A percentile compares a stretch with the other conserved stretches of the same genome.
Conservation (phyloP, 78 protist species). For the Anaeramoeba flamelloides region DNA sequence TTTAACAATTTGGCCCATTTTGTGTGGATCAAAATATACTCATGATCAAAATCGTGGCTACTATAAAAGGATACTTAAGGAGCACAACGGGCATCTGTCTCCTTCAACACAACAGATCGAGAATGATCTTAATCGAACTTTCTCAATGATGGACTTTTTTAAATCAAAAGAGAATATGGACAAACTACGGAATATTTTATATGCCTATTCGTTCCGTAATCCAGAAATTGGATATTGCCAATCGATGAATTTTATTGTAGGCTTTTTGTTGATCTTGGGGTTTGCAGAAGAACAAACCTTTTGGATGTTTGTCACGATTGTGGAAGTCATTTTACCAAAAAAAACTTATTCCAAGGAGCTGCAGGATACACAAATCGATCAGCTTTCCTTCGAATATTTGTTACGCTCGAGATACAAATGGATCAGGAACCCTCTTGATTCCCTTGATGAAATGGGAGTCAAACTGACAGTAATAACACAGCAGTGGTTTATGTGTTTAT, state of each 20-base stretch:
- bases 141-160: background rate
- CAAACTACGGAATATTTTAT: slow-evolving; percentile 12
- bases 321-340: slow-evolving; percentile 25
- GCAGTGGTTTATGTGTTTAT: background rate
- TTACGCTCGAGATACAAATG: background rate
- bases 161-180: background rate
- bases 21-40: background rate
- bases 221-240: slow-evolving; percentile 64
- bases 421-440: background rate
- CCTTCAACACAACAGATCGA: background rate
- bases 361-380: slow-evolving; percentile 38
- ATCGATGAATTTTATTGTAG: slow-evolving; percentile 60
- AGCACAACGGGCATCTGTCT: background rate
- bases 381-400: slow-evolving; percentile 33
- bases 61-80: background rate
- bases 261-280: slow-evolving; percentile 36
- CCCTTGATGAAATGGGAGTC: background rate
- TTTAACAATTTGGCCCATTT: background rate
- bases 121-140: background rate
- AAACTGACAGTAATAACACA: background rate
- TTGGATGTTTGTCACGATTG: slow-evolving; percentile 45
- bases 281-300: slow-evolving; percentile 62
- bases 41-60: background rate
- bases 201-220: slow-evolving; percentile 49
- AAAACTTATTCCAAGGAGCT: slow-evolving; percentile 36